Conservation (phyloP, 2,329 filamentous ascomycete species). For the Emmonsiellopsis sp. region DNA sequence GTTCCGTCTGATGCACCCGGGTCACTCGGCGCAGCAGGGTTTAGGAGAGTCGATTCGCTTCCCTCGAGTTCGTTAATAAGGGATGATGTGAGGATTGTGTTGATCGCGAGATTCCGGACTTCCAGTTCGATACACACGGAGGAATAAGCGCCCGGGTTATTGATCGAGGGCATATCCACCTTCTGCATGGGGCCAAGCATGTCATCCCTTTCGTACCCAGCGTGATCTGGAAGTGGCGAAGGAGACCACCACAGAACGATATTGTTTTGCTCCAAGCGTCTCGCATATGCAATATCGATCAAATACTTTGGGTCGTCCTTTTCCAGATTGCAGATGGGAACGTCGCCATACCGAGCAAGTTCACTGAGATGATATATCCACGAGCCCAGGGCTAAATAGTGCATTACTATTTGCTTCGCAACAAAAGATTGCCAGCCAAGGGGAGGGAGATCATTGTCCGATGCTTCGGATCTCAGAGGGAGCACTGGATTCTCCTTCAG, state of each 20-base stretch:
- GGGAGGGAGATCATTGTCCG: constrained; percentile 79
- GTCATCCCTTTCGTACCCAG: constrained; percentile 90
- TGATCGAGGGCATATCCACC: constrained; percentile 85
- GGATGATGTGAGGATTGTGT: constrained; percentile 92
- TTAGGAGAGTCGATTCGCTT: constrained; percentile 75
- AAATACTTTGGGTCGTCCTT: constrained; percentile 87
- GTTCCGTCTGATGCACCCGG: constrained; percentile 52
- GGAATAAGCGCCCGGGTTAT: constrained; percentile 86
- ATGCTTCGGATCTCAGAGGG: constrained; percentile 67
- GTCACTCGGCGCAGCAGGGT: constrained; percentile 55
- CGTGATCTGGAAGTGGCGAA: constrained; percentile 81
- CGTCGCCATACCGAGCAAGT: constrained; percentile 82
- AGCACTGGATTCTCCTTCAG: constrained; percentile 78
- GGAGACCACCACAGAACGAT: constrained; percentile 97
- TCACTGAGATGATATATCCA: constrained; percentile 87
- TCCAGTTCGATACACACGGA: constrained; percentile 95
- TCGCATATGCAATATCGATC: constrained; percentile 91
- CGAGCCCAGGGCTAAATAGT: constrained; percentile 84
- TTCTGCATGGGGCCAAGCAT: constrained; percentile 72
- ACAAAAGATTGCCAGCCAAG: constrained; percentile 90
- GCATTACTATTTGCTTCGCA: constrained; percentile 72
- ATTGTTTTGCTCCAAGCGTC: constrained; percentile 79
- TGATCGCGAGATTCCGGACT: constrained; percentile 89
- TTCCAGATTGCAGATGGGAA: constrained; percentile 91
- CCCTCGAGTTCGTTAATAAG: constrained; percentile 95